phyloP scores from a whole-genome alignment of 2,329 filamentous ascomycete genomes.

The Nannizziopsis arthrosporioides region DNA sequence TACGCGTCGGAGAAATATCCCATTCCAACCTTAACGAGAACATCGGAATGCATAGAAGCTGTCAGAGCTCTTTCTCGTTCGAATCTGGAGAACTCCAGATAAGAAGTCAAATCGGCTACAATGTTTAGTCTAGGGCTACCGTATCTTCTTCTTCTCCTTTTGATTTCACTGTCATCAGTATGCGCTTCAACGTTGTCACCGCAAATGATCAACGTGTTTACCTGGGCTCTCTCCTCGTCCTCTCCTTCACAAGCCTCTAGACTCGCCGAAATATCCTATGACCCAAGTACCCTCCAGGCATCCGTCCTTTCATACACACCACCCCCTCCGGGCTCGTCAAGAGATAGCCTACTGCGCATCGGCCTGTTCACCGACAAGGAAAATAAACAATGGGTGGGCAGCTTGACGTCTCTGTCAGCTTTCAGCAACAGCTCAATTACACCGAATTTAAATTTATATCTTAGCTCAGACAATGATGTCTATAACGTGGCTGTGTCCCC shows the following conservation, averaged over 20 bases:
- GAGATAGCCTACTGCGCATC: conserved; percentile 42
- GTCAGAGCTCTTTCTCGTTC: too few species aligned
- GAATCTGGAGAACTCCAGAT: neutral
- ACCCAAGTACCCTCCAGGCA: conserved; percentile 27
- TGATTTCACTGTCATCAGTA: conserved; percentile 15
- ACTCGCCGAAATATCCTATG: conserved; percentile 34
- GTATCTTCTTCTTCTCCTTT: conserved; percentile 13
- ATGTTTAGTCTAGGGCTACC: neutral
- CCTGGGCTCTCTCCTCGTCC: conserved; percentile 26
- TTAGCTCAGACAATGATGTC: conserved; percentile 27
- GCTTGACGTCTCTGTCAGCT: conserved; percentile 28
- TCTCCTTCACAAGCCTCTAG: conserved; percentile 23
- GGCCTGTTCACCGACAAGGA: conserved; percentile 38
- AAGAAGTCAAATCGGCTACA: neutral
- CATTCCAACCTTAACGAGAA: too few species aligned
- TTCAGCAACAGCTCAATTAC: conserved; percentile 17
- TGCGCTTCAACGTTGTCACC: conserved; percentile 15
- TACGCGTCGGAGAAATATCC: too few species aligned
- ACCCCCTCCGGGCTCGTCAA: conserved; percentile 16
- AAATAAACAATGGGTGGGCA: conserved; percentile 31
- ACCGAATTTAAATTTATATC: conserved; percentile 29
- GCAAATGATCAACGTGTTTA: conserved; percentile 26
- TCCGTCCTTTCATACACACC: conserved; percentile 31
- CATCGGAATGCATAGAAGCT: too few species aligned
- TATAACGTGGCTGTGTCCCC: conserved; percentile 31